Base-by-base conservation (phyloP, 192 early-diverging fungal genomes). In the Obelidium mucronatum region DNA sequence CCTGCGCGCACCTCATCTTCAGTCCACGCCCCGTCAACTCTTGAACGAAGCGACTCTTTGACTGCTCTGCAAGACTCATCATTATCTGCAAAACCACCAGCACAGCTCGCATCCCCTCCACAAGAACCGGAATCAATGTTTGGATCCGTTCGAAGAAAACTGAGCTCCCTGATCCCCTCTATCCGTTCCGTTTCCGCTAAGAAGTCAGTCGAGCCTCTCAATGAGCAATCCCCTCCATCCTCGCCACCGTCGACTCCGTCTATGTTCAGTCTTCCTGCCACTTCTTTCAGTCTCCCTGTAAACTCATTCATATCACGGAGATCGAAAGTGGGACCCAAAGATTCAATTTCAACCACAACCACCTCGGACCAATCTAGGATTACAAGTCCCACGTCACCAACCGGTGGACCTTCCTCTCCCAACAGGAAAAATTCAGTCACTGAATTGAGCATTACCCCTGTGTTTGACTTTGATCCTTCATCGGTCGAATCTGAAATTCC, bases 401-500 rank as follows among this genome's bases (percentile, higher is more conserved):
- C 5, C 6, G 5, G 55, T 5, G 55, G 26, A 22, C 24, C 55
- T 31, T 6, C 55, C 13, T 52, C 66, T 24, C 15, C 22, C 13
- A 8, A 22, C 5, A 37, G 13, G 15, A 22, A 35, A 35, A 65
- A 34, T 13, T 65, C 63, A 17, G 34, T 65, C 11, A 15, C 19
- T 17, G 63, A 33, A 17, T 65, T 65, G 44, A 19, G 19, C 19
- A 19, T 22, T 0, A 24, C 63, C 0, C 22, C 22, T 13, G 28
- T 39, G n/a, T 65, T 65, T 65, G 63, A 65, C 36, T 34, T 65
- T 13, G 63, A n/a, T 40, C 63, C 63, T 17, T 17, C 22, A 11
- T n/a, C 40, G 5, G 66, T 68, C 6, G 66, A 68, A 39, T 22
- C 28, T 24, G 66, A 68, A 51, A 51, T 68, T n/a, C 22, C 66